Conservation (phyloP, 2,329 filamentous ascomycete genomes). For the Orbilia javanica region DNA sequence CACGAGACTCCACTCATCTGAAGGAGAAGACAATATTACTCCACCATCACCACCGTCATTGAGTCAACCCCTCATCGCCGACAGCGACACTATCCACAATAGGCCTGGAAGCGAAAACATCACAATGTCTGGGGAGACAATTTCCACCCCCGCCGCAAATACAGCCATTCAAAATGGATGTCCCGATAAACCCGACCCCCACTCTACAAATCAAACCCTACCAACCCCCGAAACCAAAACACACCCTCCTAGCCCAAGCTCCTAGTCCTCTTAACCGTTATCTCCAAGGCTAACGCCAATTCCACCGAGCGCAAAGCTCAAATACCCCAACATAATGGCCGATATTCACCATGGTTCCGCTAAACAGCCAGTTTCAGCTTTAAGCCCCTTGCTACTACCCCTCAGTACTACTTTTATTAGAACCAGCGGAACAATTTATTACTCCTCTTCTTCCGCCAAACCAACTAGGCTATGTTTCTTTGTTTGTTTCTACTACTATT, state of each 20-base stretch:
- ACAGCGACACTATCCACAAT: background rate
- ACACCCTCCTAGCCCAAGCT: background rate
- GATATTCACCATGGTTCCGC: background rate
- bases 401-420: conserved; percentile 4
- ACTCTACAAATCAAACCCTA: background rate
- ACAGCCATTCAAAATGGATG: background rate
- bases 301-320: too few species aligned
- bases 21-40: background rate
- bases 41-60: background rate
- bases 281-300: too few species aligned
- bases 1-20: conserved; percentile 64
- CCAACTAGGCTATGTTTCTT: conserved; percentile 5
- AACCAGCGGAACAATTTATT: background rate
- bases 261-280: background rate
- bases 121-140: background rate
- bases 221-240: background rate
- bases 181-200: background rate
- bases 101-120: background rate
- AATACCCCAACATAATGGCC: background rate
- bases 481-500: conserved; percentile 8
- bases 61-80: background rate
- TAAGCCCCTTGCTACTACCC: background rate
- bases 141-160: background rate
- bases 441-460: background rate
- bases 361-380: background rate